Percentiles rank a stretch among this genome's conserved stretches.
Conservation (phyloP, 139 green algal species). For the Chlorella sorokiniana region DNA sequence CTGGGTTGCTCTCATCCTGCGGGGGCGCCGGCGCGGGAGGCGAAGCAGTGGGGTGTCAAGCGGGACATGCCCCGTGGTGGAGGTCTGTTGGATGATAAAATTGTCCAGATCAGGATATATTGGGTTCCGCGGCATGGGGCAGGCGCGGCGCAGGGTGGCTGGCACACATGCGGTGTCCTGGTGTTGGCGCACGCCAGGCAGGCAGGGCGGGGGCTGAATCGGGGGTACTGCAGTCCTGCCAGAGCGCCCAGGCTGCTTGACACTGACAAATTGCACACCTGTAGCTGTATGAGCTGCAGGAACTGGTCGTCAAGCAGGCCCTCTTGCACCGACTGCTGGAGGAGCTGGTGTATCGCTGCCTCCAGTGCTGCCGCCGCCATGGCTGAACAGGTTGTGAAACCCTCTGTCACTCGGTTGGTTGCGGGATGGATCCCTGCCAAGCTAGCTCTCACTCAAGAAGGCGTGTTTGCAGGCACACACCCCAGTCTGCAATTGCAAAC, state of each 20-base stretch:
- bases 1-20: conserved; percentile 85
- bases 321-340: conserved; percentile 40
- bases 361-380: conserved; percentile 13
- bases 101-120: too few species aligned
- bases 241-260: not conserved
- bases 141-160: not conserved
- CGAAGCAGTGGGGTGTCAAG: not conserved
- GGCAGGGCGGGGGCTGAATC: not conserved
- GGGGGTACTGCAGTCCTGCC: not conserved
- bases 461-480: too few species aligned
- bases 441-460: too few species aligned
- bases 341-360: conserved; percentile 9
- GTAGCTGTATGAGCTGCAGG: conserved; percentile 75
- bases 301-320: conserved; percentile 84
- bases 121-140: too few species aligned
- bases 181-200: not conserved
- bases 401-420: too few species aligned
- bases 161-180: not conserved
- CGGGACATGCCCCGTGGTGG: too few species aligned
- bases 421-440: too few species aligned
- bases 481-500: too few species aligned
- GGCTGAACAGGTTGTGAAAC: not conserved
- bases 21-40: not conserved
- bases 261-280: not conserved
- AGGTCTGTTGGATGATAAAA: too few species aligned